Conservation (phyloP, 257 asterid species). For the Solanum bukasovii region DNA sequence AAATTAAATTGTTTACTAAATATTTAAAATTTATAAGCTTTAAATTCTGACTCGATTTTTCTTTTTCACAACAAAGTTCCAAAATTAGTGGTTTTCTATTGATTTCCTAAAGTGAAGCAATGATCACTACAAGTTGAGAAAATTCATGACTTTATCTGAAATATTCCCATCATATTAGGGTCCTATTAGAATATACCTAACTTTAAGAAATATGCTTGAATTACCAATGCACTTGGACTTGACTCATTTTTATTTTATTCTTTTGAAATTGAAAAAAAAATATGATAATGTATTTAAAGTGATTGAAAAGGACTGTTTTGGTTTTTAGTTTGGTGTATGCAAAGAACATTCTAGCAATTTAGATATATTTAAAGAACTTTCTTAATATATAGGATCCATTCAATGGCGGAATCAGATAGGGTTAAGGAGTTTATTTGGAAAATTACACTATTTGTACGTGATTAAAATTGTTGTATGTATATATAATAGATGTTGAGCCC, state of each 20-base stretch:
- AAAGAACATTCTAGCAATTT: background rate
- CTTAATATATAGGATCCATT: background rate
- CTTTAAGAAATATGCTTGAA: background rate
- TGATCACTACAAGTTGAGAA: background rate
- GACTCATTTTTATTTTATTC: background rate
- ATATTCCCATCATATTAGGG: background rate
- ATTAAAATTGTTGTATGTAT: background rate
- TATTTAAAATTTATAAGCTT: background rate
- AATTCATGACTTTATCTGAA: background rate
- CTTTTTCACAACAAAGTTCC: background rate
- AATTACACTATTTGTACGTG: too few species aligned
- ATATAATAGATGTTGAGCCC: background rate
- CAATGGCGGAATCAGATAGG: background rate
- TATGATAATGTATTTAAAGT: background rate
- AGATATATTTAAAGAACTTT: too few species aligned
- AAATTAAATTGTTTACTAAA: too few species aligned
- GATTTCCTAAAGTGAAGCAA: background rate
- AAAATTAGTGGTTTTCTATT: background rate
- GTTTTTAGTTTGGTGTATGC: background rate
- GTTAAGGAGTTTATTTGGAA: background rate
- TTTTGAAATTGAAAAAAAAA: background rate
- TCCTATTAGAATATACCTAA: background rate
- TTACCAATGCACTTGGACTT: background rate
- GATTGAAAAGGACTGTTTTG: background rate
- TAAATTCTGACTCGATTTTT: background rate